Evolutionary conservation across 1,284 basidiomycete genomes (phyloP), one percentile per base, ranked within the genome.

Genomic region (Microbotryum saponariae): DNA sequence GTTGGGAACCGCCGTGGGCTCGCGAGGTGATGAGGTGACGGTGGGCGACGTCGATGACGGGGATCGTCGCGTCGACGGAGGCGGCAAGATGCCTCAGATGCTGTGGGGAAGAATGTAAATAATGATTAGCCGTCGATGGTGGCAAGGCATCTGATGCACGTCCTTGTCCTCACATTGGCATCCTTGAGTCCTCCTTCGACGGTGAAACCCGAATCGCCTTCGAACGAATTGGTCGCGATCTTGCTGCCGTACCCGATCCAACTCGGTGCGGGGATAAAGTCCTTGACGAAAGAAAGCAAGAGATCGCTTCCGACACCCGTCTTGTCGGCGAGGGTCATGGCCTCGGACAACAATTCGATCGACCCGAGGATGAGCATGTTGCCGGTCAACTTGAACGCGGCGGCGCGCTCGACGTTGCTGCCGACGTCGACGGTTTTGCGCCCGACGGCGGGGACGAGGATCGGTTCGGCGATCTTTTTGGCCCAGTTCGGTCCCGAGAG

Each of bases 121-220:
- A 42, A 1, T 12, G 16, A 18, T 42, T 6, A 42, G 14, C 16
- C 37, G 12, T 18, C 37, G 33, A 7, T 10, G n/a, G 14, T 37
- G 57, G 37, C 31, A 52, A 49, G 3, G 54, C 14, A 46, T 33
- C 42, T 10, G 23, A 77, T 79, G 42, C 69, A 82, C 78, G 80
- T 2, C 48, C 21, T 16, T 14, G 27, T 27, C 21, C 48, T 50
- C 48, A 50, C 48, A 44, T 74, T 54, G 1, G 84, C 83, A 73
- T 93, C 90, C 71, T 90, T 90, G 71, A 93, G 83, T n/a, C 90
- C 91, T 20, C 89, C 88, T 46, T 86, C 85, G 58, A 93, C 82
- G n/a, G 85, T 80, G 74, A 94, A 93, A n/a, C 90, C 91, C 47
- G 79, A 79, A 10, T 81, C 79, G 21, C 85, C 87, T 64, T 90